A percentile compares a stretch with the other conserved stretches of the same genome.
Conservation (phyloP, 352 stramenopile species). For the Pythium brachiatum region DNA sequence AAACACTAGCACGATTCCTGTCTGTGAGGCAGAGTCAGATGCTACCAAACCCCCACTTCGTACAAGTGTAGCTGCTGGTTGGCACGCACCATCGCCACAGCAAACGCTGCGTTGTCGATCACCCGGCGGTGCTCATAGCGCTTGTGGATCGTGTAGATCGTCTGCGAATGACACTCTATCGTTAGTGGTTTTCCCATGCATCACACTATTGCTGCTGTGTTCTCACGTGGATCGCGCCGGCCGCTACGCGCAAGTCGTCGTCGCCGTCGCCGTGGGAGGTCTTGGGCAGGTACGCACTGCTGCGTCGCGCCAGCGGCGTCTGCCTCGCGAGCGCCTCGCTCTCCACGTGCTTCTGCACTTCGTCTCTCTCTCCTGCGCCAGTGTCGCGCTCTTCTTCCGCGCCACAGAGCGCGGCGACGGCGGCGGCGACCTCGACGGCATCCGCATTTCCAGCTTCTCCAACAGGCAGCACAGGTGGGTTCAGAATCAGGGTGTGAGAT, state of each 20-base stretch:
- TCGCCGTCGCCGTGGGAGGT: conserved; percentile 9
- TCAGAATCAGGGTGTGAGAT: conserved; percentile 11
- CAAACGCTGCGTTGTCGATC: conserved; percentile 58
- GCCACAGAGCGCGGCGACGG: conserved; percentile 11
- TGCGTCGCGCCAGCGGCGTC: conserved; percentile 15
- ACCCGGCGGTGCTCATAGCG: conserved; percentile 58
- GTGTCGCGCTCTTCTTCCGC: conserved; percentile 37
- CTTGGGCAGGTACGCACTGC: conserved; percentile 47
- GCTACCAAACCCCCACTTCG: too few species aligned
- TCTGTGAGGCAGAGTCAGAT: conserved; percentile 16
- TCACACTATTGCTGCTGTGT: not conserved
- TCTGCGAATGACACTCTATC: conserved; percentile 24
- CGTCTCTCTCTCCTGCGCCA: conserved; percentile 48
- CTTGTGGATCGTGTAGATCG: conserved; percentile 60
- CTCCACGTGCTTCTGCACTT: conserved; percentile 34
- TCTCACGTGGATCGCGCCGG: conserved; percentile 49
- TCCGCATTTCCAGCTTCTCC: not conserved
- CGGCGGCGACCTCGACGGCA: not conserved
- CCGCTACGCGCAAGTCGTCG: conserved; percentile 44
- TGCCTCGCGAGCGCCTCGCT: conserved; percentile 29
- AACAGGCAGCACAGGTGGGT: not conserved
- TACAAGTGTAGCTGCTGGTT: too few species aligned
- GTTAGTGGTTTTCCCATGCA: not conserved
- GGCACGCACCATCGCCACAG: conserved; percentile 47
- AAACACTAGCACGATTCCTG: conserved; percentile 58